Base-by-base conservation (phyloP, 192 early-diverging fungal genomes). In the Coemansia sp. region DNA sequence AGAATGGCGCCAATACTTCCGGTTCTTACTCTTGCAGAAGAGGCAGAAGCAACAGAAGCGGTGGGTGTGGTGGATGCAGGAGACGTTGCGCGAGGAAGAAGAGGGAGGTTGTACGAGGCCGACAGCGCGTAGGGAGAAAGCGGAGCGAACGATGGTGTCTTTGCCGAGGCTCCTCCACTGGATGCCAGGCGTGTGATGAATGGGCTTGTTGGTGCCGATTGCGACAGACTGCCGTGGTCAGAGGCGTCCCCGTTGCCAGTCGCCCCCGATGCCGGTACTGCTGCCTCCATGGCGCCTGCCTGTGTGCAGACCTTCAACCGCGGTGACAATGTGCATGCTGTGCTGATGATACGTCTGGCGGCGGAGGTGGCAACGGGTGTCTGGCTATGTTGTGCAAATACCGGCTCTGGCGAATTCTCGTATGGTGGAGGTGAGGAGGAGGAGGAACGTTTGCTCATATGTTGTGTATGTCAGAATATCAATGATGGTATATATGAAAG, bases 171-270 rank as follows among this genome's bases (percentile, higher is more conserved):
- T 32, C 39, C 52, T 32, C 39, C 52, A 26, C 6, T 26, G 52
- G 52, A 18, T 32, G 53, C 6, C 8, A 23, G 11, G 54, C 19
- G 47, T 23, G 7, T 4, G 57, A 40, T 16, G 5, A 59, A 41
- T 26, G 76, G 76, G 19, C 70, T 72, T 21, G 76, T 78, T 7
- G 76, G 76, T 15, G 76, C 76, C n/a, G 76, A 78, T 19, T 64
- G 65, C 49, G 70, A 72, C 49, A 66, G 49, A 8, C 37, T 23
- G 13, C 39, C n/a, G 57, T 59, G 38, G 52, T 54, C 52, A 8
- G 52, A 54, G n/a, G 13, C 8, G 52, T 23, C 52, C 9, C 52
- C 52, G 6, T 26, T 23, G 16, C 48, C 48, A 11, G 16, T 50
- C 15, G 21, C 3, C 21, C 32, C 32, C 32, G 32, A 32, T 32